Conservation (phyloP, 768 basidiomycete species). For the Gautieria morchelliformis region DNA sequence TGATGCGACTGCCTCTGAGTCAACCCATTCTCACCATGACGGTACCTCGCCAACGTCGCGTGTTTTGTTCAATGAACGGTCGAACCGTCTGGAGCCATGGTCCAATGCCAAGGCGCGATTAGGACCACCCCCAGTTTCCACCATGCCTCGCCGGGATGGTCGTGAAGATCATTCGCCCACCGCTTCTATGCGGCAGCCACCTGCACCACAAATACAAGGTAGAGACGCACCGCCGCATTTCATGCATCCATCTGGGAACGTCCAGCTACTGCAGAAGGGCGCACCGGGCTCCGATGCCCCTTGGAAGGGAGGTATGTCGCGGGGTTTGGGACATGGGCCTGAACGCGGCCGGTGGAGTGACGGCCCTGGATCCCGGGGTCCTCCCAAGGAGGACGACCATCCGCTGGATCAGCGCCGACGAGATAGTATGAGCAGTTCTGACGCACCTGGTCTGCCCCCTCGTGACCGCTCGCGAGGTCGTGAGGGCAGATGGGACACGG, state of each 20-base stretch:
- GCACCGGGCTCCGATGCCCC: slow-evolving; percentile 1
- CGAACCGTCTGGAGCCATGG: slow-evolving; percentile 83
- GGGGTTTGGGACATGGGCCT: background rate
- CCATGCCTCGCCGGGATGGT: slow-evolving; percentile 30
- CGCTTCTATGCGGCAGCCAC: slow-evolving; percentile 1
- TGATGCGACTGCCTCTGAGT: slow-evolving; percentile 25
- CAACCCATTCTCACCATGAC: slow-evolving; percentile 42
- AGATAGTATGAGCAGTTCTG: slow-evolving; percentile 1
- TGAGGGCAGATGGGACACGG: slow-evolving; percentile 1
- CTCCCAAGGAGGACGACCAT: background rate
- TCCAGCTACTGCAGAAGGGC: slow-evolving; percentile 58
- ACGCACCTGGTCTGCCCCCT: slow-evolving; percentile 8
- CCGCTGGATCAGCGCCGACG: slow-evolving; percentile 2
- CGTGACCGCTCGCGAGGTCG: slow-evolving; percentile 8
- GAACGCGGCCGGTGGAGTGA: slow-evolving; percentile 3
- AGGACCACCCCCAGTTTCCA: slow-evolving; percentile 20
- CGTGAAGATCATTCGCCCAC: slow-evolving; percentile 30
- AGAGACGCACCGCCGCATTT: slow-evolving; percentile 39
- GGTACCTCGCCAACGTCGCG: slow-evolving; percentile 33
- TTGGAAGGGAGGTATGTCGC: background rate
- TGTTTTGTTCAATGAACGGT: slow-evolving; percentile 91
- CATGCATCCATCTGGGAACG: slow-evolving; percentile 20
- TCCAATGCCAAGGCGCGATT: slow-evolving; percentile 39
- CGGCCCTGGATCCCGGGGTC: slow-evolving; percentile 11
- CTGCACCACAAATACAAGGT: slow-evolving; percentile 32